Percentiles rank a stretch among this genome's conserved stretches.
Conservation (phyloP, 805 yeast species). For the Starmerella bombi region DNA sequence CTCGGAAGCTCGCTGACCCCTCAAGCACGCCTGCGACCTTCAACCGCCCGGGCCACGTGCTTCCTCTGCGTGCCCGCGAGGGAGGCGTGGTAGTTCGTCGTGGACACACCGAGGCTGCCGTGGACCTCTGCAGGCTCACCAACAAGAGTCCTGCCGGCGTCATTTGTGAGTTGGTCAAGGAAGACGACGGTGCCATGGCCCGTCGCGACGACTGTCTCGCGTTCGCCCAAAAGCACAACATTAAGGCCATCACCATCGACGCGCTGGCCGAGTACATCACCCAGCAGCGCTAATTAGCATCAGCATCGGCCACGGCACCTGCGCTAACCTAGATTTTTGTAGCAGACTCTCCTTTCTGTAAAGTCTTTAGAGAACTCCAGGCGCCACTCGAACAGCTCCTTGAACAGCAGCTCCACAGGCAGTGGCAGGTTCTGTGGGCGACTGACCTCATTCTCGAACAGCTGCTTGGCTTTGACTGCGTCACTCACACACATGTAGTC, state of each 20-base stretch:
- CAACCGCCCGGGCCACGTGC: slow-evolving; percentile 84
- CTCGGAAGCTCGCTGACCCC: slow-evolving; percentile 53
- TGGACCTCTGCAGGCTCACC: slow-evolving; percentile 66
- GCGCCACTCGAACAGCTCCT: slow-evolving; percentile 13
- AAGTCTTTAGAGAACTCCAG: slow-evolving; percentile 11
- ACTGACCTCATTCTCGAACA: slow-evolving; percentile 9
- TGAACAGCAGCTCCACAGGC: slow-evolving; percentile 1
- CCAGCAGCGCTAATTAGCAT: background rate
- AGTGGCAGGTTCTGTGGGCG: background rate
- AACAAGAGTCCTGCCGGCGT: slow-evolving; percentile 78
- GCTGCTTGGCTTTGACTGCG: slow-evolving; percentile 16
- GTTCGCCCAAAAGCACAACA: slow-evolving; percentile 47
- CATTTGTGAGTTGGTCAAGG: slow-evolving; percentile 87
- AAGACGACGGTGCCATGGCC: slow-evolving; percentile 91
- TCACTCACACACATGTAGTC: slow-evolving; percentile 10
- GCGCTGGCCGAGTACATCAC: slow-evolving; percentile 45
- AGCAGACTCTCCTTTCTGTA: slow-evolving; percentile 7
- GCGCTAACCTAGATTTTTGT: no score
- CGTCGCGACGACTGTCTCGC: slow-evolving; percentile 71
- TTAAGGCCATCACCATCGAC: slow-evolving; percentile 70
- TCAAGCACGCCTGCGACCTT: slow-evolving; percentile 48
- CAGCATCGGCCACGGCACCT: no score
- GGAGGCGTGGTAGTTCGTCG: slow-evolving; percentile 70
- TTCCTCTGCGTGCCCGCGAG: slow-evolving; percentile 81
- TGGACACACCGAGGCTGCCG: slow-evolving; percentile 97